Conservation (phyloP, 768 basidiomycete genomes). For the Psilocybe subaeruginosa region DNA sequence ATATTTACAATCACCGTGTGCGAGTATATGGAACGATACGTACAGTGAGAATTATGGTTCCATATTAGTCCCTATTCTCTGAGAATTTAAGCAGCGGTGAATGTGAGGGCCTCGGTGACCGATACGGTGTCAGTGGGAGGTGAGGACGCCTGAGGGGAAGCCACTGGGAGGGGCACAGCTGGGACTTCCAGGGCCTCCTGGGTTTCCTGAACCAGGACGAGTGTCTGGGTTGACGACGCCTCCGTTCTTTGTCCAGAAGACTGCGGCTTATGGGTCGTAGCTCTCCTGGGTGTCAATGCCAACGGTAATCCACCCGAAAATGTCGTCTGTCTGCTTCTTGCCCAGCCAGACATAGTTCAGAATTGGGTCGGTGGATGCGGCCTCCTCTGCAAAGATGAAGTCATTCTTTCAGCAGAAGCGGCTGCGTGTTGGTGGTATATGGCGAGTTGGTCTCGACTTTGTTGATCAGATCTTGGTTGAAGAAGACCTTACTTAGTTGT, state of each 20-base stretch:
- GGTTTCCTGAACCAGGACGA: not conserved
- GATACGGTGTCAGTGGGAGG: not conserved
- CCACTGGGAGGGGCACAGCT: slow-evolving; percentile 1
- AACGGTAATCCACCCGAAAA: slow-evolving; percentile 12
- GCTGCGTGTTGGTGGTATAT: slow-evolving; percentile 10
- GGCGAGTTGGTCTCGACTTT: slow-evolving; percentile 2
- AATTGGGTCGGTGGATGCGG: slow-evolving; percentile 8
- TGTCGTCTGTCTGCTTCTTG: slow-evolving; percentile 2
- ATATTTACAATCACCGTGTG: not conserved
- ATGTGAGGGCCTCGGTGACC: not conserved
- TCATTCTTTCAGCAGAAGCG: slow-evolving; percentile 4
- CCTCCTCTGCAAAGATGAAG: slow-evolving; percentile 9
- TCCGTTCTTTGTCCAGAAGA: slow-evolving; percentile 7
- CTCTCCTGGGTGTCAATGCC: slow-evolving; percentile 7
- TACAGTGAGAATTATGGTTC: not conserved
- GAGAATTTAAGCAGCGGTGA: slow-evolving; percentile 1
- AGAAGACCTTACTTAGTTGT: slow-evolving; percentile 4
- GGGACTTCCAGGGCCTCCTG: slow-evolving; percentile 1
- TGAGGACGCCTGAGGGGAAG: not conserved
- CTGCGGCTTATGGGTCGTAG: not conserved
- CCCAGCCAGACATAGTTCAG: slow-evolving; percentile 12
- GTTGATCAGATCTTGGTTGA: slow-evolving; percentile 11
- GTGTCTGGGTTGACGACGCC: slow-evolving; percentile 5
- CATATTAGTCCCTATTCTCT: slow-evolving; percentile 24
- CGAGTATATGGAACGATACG: not conserved